Conservation (phyloP, 2,329 filamentous ascomycete genomes). For the Aspergillus ochraceoroseus region DNA sequence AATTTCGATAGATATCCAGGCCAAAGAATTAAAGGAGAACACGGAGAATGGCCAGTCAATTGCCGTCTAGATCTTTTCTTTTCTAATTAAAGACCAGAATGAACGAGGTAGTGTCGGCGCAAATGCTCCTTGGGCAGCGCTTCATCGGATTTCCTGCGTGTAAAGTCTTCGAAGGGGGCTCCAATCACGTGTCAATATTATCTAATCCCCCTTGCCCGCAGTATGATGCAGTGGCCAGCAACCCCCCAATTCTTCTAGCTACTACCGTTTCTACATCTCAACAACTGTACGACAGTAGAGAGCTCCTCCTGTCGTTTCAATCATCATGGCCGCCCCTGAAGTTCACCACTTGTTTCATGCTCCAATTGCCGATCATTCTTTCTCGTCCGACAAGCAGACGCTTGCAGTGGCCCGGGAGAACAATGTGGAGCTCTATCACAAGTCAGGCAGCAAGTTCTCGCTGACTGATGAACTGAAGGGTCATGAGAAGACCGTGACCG, state of each 20-base stretch:
- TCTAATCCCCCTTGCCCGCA: slow-evolving; percentile 1
- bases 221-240: slow-evolving; percentile 1
- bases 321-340: slow-evolving; percentile 75
- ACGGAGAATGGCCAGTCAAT: no score
- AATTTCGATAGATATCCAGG: slow-evolving; percentile 2
- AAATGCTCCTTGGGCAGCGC: no score
- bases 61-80: no score
- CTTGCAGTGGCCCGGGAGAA: slow-evolving; percentile 89
- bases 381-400: slow-evolving; percentile 83
- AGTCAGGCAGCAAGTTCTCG: slow-evolving; percentile 67
- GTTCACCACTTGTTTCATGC: slow-evolving; percentile 96
- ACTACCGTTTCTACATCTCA: slow-evolving; percentile 9
- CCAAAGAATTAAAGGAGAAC: no score
- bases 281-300: slow-evolving; percentile 75
- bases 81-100: not conserved
- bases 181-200: slow-evolving; percentile 4
- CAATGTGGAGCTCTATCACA: slow-evolving; percentile 79
- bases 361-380: slow-evolving; percentile 95
- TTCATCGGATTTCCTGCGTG: no score
- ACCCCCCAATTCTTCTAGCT: slow-evolving; percentile 7
- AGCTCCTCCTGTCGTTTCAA: slow-evolving; percentile 78
- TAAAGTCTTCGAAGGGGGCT: not conserved
- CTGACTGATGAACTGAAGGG: slow-evolving; percentile 90
- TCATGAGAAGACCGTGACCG: slow-evolving; percentile 94
- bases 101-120: no score